Evolutionary conservation across 1,284 basidiomycete genomes (phyloP).

Genomic region (Rhodotorula sp.): DNA sequence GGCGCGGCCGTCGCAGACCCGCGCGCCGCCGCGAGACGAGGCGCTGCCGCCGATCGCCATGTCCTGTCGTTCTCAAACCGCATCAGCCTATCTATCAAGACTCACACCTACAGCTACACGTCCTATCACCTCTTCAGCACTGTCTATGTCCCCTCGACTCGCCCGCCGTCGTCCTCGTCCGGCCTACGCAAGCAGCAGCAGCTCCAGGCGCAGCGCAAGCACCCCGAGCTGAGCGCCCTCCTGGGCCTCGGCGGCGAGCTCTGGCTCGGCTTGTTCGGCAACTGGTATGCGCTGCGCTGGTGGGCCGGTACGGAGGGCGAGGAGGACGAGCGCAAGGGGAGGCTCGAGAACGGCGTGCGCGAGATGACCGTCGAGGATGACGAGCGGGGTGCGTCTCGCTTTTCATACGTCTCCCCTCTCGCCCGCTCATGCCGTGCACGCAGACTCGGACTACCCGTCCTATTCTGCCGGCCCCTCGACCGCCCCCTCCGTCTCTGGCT

Average conservation of each 20-base stretch:
- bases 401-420: no score
- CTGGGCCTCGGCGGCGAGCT: slow-evolving; percentile 25
- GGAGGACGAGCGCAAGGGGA: slow-evolving; percentile 32
- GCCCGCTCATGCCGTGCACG: neutral
- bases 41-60: slow-evolving; percentile 12
- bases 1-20: neutral
- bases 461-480: slow-evolving; percentile 9
- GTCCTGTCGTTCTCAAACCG: slow-evolving; percentile 72
- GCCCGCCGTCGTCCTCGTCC: neutral
- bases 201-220: slow-evolving; percentile 21
- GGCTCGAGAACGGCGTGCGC: slow-evolving; percentile 35
- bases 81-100: slow-evolving; percentile 86
- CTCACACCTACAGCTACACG: slow-evolving; percentile 85
- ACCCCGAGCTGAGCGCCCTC: slow-evolving; percentile 23
- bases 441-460: slow-evolving; percentile 2
- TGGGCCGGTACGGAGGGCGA: slow-evolving; percentile 33
- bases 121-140: slow-evolving; percentile 82
- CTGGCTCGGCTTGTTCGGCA: slow-evolving; percentile 45
- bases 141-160: slow-evolving; percentile 59
- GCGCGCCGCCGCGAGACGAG: neutral
- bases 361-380: slow-evolving; percentile 39
- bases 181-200: slow-evolving; percentile 20
- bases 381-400: slow-evolving; percentile 23
- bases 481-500: slow-evolving; percentile 10
- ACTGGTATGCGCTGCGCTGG: slow-evolving; percentile 42